Evolutionary conservation across 2,329 filamentous ascomycete species (phyloP).

Genomic region (Phaeosphaeria sp.): DNA sequence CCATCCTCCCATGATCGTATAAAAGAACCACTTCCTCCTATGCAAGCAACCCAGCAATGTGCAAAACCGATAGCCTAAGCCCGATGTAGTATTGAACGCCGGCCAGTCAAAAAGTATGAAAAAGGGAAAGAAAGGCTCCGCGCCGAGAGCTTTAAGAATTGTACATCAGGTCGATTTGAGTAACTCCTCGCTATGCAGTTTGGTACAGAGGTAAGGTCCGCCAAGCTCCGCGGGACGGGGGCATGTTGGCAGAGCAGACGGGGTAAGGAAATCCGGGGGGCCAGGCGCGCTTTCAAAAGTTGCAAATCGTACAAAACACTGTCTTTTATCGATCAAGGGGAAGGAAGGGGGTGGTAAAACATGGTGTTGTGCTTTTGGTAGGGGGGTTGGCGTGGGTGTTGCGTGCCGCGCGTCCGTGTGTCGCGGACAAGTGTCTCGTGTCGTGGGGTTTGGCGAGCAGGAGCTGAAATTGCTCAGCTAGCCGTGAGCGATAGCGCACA

Average conservation of each 20-base stretch:
- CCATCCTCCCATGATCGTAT: not conserved
- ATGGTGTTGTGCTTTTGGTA: constrained; percentile 1
- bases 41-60: not conserved
- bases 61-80: not conserved
- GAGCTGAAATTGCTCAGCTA: constrained; percentile 15
- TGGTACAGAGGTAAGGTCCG: constrained; percentile 19
- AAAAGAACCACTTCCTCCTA: not conserved
- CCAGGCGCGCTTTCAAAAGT: not conserved
- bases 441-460: constrained; percentile 16
- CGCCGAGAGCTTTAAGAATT: constrained; percentile 25
- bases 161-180: constrained; percentile 13
- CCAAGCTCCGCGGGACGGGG: constrained; percentile 4
- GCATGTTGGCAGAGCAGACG: constrained; percentile 4
- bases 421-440: constrained; percentile 23
- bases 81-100: constrained; percentile 5
- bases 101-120: constrained; percentile 3
- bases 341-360: not conserved
- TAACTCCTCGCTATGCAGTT: constrained; percentile 46
- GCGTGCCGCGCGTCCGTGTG: constrained; percentile 18
- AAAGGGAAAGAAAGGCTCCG: constrained; percentile 13
- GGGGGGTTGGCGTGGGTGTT: not conserved
- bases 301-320: not conserved
- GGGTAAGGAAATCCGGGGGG: constrained; percentile 1
- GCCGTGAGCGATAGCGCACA: constrained; percentile 1
- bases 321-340: not conserved